These are phyloP conservation scores for Cladophialophora carrionii DNA, from an alignment of 2,329 filamentous ascomycete genomes.

Conservation along the genomic window DNA sequence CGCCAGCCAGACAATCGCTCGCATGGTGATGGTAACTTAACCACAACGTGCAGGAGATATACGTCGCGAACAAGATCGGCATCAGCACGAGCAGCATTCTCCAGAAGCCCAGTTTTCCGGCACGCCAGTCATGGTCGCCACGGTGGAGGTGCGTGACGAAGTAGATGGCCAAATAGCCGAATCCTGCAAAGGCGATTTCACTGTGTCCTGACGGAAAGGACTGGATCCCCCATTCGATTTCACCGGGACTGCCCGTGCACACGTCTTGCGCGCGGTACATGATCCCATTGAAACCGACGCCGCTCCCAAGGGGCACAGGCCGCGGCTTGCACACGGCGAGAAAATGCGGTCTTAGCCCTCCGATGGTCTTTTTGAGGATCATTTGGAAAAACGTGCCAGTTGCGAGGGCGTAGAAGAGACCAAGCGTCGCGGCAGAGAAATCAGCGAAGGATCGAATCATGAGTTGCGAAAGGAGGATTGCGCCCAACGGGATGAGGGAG, in stretches of 20 bases:
- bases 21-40: slow-evolving; percentile 74
- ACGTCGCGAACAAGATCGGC: slow-evolving; percentile 65
- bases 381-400: slow-evolving; percentile 34
- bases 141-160: slow-evolving; percentile 68
- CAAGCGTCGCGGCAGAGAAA: slow-evolving; percentile 29
- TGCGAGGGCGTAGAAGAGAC: slow-evolving; percentile 28
- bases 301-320: not conserved
- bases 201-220: slow-evolving; percentile 81
- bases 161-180: slow-evolving; percentile 74
- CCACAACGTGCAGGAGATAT: slow-evolving; percentile 70
- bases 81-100: slow-evolving; percentile 60
- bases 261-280: slow-evolving; percentile 66
- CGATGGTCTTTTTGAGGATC: slow-evolving; percentile 36
- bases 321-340: slow-evolving; percentile 31
- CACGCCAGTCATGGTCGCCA: slow-evolving; percentile 57
- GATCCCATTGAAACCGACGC: slow-evolving; percentile 40
- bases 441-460: slow-evolving; percentile 32
- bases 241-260: slow-evolving; percentile 72
- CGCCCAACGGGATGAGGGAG: slow-evolving; percentile 25
- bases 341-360: slow-evolving; percentile 35
- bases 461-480: slow-evolving; percentile 31
- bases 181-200: slow-evolving; percentile 75
- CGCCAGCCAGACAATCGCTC: slow-evolving; percentile 68
- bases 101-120: slow-evolving; percentile 25
- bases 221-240: slow-evolving; percentile 79